Conservation (phyloP, 768 basidiomycete genomes). For the Amanita exitialis region DNA sequence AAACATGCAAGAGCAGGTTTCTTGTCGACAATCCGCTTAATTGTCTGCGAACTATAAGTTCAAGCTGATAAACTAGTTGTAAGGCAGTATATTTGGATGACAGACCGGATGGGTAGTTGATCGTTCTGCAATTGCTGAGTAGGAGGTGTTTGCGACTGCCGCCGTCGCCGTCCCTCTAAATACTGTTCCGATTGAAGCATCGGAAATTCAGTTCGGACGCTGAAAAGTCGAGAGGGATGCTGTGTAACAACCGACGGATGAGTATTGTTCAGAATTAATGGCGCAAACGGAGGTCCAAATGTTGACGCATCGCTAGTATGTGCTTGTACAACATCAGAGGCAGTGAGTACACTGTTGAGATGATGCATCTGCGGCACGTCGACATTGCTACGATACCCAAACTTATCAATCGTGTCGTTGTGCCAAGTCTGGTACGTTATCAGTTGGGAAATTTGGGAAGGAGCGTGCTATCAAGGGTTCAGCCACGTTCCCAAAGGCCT, state of each 20-base stretch:
- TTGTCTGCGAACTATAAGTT: constrained; percentile 19
- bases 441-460: constrained; percentile 6
- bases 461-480: neutral
- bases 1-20: constrained; percentile 57
- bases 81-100: neutral
- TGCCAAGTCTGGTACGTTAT: neutral
- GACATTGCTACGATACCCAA: neutral
- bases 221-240: neutral
- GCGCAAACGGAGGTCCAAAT: neutral
- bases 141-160: neutral
- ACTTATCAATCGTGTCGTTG: neutral
- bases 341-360: neutral
- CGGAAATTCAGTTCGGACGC: neutral
- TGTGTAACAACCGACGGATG: neutral
- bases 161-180: neutral
- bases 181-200: neutral
- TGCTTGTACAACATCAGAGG: neutral
- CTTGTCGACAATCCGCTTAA: constrained; percentile 20
- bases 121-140: neutral
- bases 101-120: neutral
- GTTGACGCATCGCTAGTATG: neutral
- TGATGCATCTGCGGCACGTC: neutral
- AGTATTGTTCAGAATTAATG: neutral
- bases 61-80: constrained; percentile 10
- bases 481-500: neutral